Evolutionary conservation across 2,329 filamentous ascomycete genomes (phyloP).

Genomic region (Cladosporium cucumerinum): DNA sequence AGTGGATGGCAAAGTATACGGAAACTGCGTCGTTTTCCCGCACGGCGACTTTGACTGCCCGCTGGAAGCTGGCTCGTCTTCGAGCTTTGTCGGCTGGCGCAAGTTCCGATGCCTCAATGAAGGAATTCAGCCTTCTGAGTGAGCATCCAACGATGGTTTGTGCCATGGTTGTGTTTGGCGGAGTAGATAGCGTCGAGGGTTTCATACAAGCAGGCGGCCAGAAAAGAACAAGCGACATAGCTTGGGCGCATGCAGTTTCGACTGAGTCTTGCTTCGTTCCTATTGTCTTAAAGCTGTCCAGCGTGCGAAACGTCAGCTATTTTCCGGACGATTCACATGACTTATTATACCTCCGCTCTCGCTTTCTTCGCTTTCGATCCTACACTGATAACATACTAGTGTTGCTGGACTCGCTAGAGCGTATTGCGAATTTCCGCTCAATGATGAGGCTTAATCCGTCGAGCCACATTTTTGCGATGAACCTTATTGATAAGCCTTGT

Average conservation of each 20-base stretch:
- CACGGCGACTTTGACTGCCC: not conserved
- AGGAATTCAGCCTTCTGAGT: not conserved
- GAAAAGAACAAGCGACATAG: too few species aligned
- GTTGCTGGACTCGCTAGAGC: too few species aligned
- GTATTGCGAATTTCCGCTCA: not conserved
- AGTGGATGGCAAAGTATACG: not conserved
- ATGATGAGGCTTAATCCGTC: not conserved
- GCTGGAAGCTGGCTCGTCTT: not conserved
- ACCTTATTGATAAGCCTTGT: not conserved
- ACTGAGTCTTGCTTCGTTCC: not conserved
- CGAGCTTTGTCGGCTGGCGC: not conserved
- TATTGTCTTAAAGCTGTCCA: not conserved
- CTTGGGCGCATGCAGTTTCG: too few species aligned
- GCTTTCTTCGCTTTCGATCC: not conserved
- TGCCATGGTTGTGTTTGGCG: not conserved
- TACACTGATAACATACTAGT: too few species aligned
- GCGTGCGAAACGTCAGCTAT: too few species aligned
- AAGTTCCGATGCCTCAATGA: not conserved
- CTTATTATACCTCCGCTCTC: not conserved
- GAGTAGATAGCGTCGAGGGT: not conserved
- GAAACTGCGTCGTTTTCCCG: not conserved
- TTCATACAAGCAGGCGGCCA: too few species aligned
- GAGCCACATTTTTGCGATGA: not conserved
- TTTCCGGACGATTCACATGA: not conserved
- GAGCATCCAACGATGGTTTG: not conserved